phyloP scores from a whole-genome alignment of 1,284 basidiomycete species.

The Ustilago curta region DNA sequence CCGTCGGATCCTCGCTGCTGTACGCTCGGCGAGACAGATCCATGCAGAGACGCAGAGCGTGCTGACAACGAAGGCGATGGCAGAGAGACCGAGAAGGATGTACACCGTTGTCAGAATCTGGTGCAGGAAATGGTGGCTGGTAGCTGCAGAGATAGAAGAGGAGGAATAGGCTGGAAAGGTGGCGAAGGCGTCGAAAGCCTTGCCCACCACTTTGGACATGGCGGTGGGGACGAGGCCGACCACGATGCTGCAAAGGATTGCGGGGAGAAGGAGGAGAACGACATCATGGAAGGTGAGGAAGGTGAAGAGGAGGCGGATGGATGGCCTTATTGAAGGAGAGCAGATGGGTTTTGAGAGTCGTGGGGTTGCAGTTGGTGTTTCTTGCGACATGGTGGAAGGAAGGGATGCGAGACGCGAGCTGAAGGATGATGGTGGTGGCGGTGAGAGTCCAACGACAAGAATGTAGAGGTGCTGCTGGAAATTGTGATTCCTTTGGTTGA shows the following conservation, averaged over 20 bases:
- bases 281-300: conserved; percentile 47
- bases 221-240: conserved; percentile 86
- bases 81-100: conserved; percentile 79
- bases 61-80: conserved; percentile 79
- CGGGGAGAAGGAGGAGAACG: conserved; percentile 75
- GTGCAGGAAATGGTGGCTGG: conserved; percentile 73
- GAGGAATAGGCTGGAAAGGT: conserved; percentile 71
- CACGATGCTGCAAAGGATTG: conserved; percentile 77
- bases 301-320: conserved; percentile 54
- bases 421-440: background rate
- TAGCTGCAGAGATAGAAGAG: conserved; percentile 71
- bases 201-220: conserved; percentile 91
- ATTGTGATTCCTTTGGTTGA: too few relatives aligned
- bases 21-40: conserved; percentile 87
- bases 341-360: background rate
- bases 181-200: conserved; percentile 84
- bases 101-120: conserved; percentile 73
- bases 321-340: conserved; percentile 21
- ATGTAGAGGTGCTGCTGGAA: too few relatives aligned
- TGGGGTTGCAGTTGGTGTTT: background rate
- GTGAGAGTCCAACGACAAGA: background rate
- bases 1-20: conserved; percentile 78
- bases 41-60: conserved; percentile 83
- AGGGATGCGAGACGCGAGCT: too few relatives aligned
- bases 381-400: background rate